Conservation (phyloP, 2,329 filamentous ascomycete species). For the Calonectria crousiana region DNA sequence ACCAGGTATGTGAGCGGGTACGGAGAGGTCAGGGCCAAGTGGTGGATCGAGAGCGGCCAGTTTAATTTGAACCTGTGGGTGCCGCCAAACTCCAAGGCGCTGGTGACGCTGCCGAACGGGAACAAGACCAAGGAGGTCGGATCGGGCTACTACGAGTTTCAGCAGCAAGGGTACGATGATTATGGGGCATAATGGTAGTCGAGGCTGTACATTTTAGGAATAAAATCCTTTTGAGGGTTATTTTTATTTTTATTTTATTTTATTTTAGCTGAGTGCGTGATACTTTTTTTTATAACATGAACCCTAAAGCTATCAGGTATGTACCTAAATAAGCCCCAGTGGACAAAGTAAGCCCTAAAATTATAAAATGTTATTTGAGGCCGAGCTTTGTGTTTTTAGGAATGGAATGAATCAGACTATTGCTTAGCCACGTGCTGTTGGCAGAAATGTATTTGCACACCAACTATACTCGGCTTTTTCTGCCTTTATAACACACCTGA, state of each 20-base stretch:
- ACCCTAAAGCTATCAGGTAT: too few species aligned
- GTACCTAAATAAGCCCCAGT: too few species aligned
- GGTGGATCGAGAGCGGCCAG: not conserved
- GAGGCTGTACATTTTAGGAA: too few species aligned
- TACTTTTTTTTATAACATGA: too few species aligned
- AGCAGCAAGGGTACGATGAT: conserved; percentile 7
- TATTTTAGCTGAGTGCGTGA: too few species aligned
- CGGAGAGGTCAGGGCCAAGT: conserved; percentile 11
- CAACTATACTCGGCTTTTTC: not conserved
- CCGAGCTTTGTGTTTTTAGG: too few species aligned
- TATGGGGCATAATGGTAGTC: not conserved
- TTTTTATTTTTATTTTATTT: too few species aligned
- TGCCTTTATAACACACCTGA: not conserved
- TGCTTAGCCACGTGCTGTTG: too few species aligned
- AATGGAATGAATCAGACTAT: too few species aligned
- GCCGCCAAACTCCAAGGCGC: conserved; percentile 15
- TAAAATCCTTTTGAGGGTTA: too few species aligned
- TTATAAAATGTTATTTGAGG: too few species aligned
- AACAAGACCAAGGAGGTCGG: conserved; percentile 9
- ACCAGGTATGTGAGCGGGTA: conserved; percentile 15
- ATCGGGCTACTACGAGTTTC: conserved; percentile 21
- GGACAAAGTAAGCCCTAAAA: too few species aligned
- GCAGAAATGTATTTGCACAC: not conserved
- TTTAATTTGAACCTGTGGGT: conserved; percentile 20
- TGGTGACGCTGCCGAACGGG: conserved; percentile 7